Conservation (phyloP, 1,284 basidiomycete species). For the Flammula alnicola region DNA sequence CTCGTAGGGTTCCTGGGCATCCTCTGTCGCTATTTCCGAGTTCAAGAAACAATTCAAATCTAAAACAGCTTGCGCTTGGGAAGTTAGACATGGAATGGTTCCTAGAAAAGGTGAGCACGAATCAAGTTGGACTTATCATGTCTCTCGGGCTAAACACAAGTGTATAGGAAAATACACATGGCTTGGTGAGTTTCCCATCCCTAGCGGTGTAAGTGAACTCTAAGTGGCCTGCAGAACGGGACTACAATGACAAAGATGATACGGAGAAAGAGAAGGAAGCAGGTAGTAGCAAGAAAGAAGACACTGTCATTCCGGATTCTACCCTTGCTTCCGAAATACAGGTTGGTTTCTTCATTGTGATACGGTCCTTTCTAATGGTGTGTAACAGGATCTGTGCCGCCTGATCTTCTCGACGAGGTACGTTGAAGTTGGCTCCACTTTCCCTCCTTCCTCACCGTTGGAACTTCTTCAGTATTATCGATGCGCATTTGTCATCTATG, state of each 20-base stretch:
- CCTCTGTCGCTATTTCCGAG: neutral
- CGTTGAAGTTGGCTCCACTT: neutral
- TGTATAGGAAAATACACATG: constrained; percentile 17
- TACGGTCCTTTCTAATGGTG: neutral
- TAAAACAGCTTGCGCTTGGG: constrained; percentile 12
- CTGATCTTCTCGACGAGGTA: constrained; percentile 11
- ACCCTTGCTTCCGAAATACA: constrained; percentile 10
- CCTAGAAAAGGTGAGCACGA: constrained; percentile 5
- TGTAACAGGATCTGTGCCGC: constrained; percentile 11
- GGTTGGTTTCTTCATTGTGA: neutral
- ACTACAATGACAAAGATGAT: constrained; percentile 8
- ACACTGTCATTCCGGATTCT: constrained; percentile 1
- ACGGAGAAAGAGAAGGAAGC: constrained; percentile 1
- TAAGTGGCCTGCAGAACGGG: constrained; percentile 7
- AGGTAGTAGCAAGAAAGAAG: constrained; percentile 1
- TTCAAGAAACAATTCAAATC: constrained; percentile 17
- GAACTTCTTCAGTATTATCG: constrained; percentile 6
- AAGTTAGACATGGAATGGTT: constrained; percentile 10
- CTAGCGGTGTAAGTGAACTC: no score
- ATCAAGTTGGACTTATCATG: neutral
- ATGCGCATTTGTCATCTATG: constrained; percentile 17
- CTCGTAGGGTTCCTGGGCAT: constrained; percentile 6
- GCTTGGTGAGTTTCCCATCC: constrained; percentile 4
- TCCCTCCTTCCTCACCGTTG: neutral
- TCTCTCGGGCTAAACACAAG: no score